phyloP scores from a whole-genome alignment of 306 rosid genomes.

The Cucurbita pepo region DNA sequence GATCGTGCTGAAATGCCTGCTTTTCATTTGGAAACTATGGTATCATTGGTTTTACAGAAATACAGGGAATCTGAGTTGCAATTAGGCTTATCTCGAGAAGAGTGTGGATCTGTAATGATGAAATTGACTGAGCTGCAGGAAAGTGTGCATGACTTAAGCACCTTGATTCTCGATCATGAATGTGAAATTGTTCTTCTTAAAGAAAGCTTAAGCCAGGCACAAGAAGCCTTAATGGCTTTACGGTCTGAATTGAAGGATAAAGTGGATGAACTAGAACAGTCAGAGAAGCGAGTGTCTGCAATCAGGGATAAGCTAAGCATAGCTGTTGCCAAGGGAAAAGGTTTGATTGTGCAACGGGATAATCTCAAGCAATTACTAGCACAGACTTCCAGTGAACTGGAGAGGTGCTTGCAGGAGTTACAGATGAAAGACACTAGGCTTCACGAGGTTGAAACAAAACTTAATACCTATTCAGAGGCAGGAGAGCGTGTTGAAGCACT shows the following conservation, averaged over 20 bases:
- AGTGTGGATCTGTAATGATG: constrained; percentile 26
- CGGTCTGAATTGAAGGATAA: constrained; percentile 45
- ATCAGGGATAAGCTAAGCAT: constrained; percentile 82
- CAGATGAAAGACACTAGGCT: constrained; percentile 59
- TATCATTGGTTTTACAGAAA: constrained; percentile 57
- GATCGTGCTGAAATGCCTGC: constrained; percentile 29
- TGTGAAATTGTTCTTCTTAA: constrained; percentile 48
- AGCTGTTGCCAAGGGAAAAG: constrained; percentile 95
- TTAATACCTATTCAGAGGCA: constrained; percentile 73
- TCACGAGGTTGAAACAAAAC: constrained; percentile 64
- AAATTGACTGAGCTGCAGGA: constrained; percentile 45
- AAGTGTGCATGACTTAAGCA: constrained; percentile 32
- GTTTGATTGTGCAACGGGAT: constrained; percentile 86
- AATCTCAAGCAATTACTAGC: constrained; percentile 65
- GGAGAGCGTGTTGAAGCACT: constrained; percentile 91
- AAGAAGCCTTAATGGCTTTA: constrained; percentile 42
- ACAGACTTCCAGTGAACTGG: constrained; percentile 69
- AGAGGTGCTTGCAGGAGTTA: constrained; percentile 69
- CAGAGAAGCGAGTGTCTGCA: constrained; percentile 77
- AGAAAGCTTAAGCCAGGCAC: constrained; percentile 58
- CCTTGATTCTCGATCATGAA: constrained; percentile 45
- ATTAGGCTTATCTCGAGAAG: constrained; percentile 31
- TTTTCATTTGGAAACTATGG: constrained; percentile 35
- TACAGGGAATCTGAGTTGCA: constrained; percentile 42
- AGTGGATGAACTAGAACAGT: constrained; percentile 53